Evolutionary conservation across 2,329 filamentous ascomycete genomes (phyloP).

Genomic region (Microthyrium microscopicum): DNA sequence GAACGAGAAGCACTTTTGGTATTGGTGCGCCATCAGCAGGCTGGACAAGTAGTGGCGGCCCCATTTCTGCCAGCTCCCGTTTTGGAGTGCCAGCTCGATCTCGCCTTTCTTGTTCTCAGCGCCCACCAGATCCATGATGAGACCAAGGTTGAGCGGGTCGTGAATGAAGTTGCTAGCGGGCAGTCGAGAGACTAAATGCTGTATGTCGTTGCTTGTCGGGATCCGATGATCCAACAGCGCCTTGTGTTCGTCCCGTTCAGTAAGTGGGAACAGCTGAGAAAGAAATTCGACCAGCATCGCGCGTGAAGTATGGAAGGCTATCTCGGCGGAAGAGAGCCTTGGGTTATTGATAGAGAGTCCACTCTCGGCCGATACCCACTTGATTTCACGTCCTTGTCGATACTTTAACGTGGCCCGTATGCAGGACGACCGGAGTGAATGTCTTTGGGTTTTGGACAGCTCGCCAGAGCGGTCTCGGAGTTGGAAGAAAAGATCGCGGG

Average conservation of each 20-base stretch:
- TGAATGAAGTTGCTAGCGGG: too few species aligned
- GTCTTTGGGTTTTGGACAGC: too few species aligned
- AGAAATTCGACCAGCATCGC: conserved; percentile 34
- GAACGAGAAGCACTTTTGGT: conserved; percentile 45
- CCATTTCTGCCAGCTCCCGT: conserved; percentile 32
- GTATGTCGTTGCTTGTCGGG: background rate
- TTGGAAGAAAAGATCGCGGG: conserved; percentile 38
- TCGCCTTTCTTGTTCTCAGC: conserved; percentile 31
- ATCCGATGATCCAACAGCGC: background rate
- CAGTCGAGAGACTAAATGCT: background rate
- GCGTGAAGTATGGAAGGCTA: conserved; percentile 34
- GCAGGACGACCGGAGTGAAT: too few species aligned
- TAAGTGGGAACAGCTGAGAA: conserved; percentile 26
- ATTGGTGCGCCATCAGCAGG: conserved; percentile 37
- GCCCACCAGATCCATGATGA: conserved; percentile 34
- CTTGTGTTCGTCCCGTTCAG: conserved; percentile 22
- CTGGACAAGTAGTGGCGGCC: conserved; percentile 42
- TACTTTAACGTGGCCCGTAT: too few species aligned
- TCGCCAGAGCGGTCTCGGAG: background rate
- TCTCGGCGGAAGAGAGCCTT: background rate
- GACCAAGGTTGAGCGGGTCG: conserved; percentile 27
- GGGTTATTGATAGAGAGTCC: too few species aligned
- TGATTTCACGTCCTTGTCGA: too few species aligned
- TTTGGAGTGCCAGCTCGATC: conserved; percentile 30
- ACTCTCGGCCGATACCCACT: too few species aligned